A percentile compares a stretch with the other conserved stretches of the same genome.
Evolutionary conservation across 2,329 filamentous ascomycete genomes (phyloP).

Genomic region (Ceratocystis cubensis): DNA sequence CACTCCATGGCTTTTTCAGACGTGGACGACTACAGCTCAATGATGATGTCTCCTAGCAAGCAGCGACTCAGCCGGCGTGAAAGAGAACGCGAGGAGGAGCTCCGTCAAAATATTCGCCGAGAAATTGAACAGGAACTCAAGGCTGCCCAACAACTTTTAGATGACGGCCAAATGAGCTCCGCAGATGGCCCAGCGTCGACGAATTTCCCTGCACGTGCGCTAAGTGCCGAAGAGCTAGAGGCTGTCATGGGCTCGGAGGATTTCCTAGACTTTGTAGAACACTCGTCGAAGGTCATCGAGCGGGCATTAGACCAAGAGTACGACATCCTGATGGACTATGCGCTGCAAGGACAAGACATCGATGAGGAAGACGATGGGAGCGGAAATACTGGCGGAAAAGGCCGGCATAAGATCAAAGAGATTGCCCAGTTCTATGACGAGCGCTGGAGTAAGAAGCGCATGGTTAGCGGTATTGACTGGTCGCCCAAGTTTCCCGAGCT

Average conservation of each 20-base stretch:
- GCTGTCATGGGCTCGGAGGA: slow-evolving; percentile 87
- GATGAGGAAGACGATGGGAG: slow-evolving; percentile 73
- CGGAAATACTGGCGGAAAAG: slow-evolving; percentile 57
- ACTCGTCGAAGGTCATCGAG: slow-evolving; percentile 94
- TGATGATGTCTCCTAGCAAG: slow-evolving; percentile 52
- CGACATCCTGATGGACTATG: slow-evolving; percentile 91
- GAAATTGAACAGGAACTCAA: slow-evolving; percentile 90
- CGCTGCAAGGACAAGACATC: slow-evolving; percentile 59
- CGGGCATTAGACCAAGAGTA: slow-evolving; percentile 91
- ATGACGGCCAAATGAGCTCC: slow-evolving; percentile 36
- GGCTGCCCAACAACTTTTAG: slow-evolving; percentile 50
- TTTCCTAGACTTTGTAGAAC: slow-evolving; percentile 88
- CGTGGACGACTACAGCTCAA: slow-evolving; percentile 44
- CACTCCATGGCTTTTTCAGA: slow-evolving; percentile 45
- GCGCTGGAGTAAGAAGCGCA: slow-evolving; percentile 91
- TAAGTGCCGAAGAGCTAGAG: slow-evolving; percentile 74
- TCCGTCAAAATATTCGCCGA: slow-evolving; percentile 67
- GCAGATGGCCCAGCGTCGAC: slow-evolving; percentile 25
- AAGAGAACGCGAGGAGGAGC: slow-evolving; percentile 74
- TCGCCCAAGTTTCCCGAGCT: slow-evolving; percentile 92
- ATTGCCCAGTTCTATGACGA: slow-evolving; percentile 89
- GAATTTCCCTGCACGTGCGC: slow-evolving; percentile 65
- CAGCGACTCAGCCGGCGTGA: slow-evolving; percentile 60
- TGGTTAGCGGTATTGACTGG: slow-evolving; percentile 92
- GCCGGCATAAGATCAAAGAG: slow-evolving; percentile 67